These are phyloP conservation scores for Achaetomium macrosporum DNA, from an alignment of 2,329 filamentous ascomycete genomes.

Conservation along the genomic window DNA sequence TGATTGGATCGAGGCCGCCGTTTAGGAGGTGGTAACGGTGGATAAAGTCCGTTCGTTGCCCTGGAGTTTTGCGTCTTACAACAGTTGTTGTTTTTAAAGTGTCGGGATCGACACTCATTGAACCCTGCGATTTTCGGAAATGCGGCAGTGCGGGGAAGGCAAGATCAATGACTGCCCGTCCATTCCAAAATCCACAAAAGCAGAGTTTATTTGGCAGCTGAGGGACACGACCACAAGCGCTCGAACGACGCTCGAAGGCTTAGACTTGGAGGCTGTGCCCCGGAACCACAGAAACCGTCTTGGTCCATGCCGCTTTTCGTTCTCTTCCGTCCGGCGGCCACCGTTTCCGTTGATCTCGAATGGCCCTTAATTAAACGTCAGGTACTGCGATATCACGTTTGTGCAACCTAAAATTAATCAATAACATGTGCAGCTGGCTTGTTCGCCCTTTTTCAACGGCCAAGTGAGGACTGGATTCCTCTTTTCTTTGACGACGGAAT, in stretches of 20 bases:
- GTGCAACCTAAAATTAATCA: no score
- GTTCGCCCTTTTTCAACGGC: no score
- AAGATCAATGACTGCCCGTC: background rate
- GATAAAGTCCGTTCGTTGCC: background rate
- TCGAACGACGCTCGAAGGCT: background rate
- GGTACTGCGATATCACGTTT: no score
- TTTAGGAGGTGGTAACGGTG: constrained; percentile 9
- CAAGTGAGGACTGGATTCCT: no score
- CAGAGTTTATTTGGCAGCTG: background rate
- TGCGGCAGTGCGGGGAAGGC: background rate
- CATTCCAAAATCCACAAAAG: background rate
- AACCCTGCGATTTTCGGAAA: background rate
- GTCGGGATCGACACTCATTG: background rate
- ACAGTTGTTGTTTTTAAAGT: background rate
- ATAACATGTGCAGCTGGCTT: no score
- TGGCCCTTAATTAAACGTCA: no score
- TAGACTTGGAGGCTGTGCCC: constrained; percentile 10
- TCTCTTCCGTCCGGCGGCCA: background rate
- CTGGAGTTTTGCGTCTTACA: background rate
- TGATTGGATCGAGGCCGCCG: constrained; percentile 19
- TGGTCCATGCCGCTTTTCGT: background rate
- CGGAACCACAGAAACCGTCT: constrained; percentile 12
- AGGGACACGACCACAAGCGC: background rate
- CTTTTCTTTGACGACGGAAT: no score
- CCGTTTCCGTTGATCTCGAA: no score